Base-by-base conservation (phyloP, 1,284 basidiomycete species). In the Ustilago crameri region DNA sequence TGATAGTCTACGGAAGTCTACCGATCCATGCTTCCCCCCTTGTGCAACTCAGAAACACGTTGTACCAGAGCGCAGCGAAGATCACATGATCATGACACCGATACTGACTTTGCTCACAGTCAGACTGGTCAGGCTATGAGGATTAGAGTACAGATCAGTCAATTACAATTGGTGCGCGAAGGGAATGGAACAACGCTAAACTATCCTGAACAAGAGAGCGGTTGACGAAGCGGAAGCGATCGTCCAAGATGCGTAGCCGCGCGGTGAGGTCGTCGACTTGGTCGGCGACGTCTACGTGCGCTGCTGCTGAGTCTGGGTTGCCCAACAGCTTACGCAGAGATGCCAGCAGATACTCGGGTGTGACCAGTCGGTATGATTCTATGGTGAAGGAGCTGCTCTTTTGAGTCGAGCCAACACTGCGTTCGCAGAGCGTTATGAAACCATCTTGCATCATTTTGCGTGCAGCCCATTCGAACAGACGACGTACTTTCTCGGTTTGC, bases 381-480 rank as follows among this genome's bases (percentile, higher is more conserved):
- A 27, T 3, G 4, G 30, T n/a, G 17, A 41, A 18, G 22, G 20
- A 23, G 32, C 32, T n/a, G 40, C 4, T 45, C 14, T 17, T 9
- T 7, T 12, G 1, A 40, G 34, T 22, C 35, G 18, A 18, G 35
- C 3, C 22, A 10, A 14, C 30, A 18, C 46, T 32, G 7, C 12
- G 8, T 9, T 58, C 56, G 22, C 56, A 58, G 3, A 75, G 43
- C n/a, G 43, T 35, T 45, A 75, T 58, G 54, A 63, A 68, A 23
- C 73, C 73, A 23, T 75, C 69, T 18, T 54, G 52, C 63, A 75
- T 53, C 69, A 75, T 75, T 34, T 63, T 66, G 9, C 73, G 59
- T 18, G 69, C 40, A n/a, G 59, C 56, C 56, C 57, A 62, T 35
- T 67, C 54, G 38, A 73, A 73, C 2, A 73, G 51, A 9, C 68